These are phyloP conservation scores for Cordyceps militaris DNA, from an alignment of 2,329 filamentous ascomycete genomes.

Conservation along the genomic window DNA sequence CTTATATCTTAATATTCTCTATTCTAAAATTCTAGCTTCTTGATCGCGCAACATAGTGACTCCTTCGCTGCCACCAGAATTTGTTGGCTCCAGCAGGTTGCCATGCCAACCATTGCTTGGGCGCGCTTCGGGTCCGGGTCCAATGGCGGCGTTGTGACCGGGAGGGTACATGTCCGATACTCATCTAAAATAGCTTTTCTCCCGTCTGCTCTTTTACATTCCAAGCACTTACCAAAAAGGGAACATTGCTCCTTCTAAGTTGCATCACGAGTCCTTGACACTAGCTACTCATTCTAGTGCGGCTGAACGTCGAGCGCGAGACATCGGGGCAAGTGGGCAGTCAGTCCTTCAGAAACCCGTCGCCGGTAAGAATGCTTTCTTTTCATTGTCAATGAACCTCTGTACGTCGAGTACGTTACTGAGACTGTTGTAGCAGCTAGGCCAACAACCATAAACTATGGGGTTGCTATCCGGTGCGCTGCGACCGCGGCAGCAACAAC, in stretches of 20 bases:
- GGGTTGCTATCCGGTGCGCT: constrained; percentile 42
- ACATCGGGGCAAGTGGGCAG: neutral
- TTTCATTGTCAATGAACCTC: neutral
- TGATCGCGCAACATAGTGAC: neutral
- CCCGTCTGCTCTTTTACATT: neutral
- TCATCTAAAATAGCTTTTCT: neutral
- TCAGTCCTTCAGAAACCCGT: neutral
- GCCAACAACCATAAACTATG: constrained; percentile 32
- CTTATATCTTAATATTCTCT: too few species aligned
- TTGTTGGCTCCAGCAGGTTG: neutral
- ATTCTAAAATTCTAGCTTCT: too few species aligned
- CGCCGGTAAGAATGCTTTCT: neutral
- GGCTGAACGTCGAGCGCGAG: neutral
- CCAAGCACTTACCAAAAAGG: neutral
- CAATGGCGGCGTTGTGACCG: neutral
- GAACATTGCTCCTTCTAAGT: neutral
- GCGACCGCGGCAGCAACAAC: constrained; percentile 32
- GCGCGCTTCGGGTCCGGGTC: neutral
- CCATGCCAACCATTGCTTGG: constrained; percentile 9
- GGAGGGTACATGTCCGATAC: neutral
- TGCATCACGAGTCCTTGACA: neutral
- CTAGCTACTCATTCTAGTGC: constrained; percentile 7
- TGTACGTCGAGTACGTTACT: neutral
- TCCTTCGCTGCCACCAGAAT: neutral
- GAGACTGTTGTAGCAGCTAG: neutral